Evolutionary conservation across 1,139 yeast species (phyloP), one percentile per base, ranked within the genome.

Genomic region (Torulaspora globosa): DNA sequence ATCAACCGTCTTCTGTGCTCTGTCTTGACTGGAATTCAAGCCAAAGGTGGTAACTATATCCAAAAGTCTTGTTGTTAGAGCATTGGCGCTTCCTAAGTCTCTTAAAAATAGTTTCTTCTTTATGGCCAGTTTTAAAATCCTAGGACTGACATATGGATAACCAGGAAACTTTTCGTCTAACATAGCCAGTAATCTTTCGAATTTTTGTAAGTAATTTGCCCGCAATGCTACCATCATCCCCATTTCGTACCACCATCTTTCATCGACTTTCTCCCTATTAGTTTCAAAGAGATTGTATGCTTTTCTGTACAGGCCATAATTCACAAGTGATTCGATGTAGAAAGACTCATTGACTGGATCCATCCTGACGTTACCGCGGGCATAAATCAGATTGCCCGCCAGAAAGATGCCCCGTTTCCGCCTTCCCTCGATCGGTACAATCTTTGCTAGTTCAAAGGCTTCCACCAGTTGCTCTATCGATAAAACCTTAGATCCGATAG

Each of bases 201-300:
- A 69, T 26, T 54, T 52, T n/a, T 51, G 55, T 12, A 69, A 41
- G 38, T 66, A 57, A n/a, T 62, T 62, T 8, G 58, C 46, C 9
- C 63, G 56, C 30, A 69, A 48, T 18, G 62, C 52, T 11, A 65
- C 55, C 55, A 63, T 62, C 55, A 67, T 50, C 18, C 70, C 66
- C 36, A 68, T 45, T 45, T 68, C 72, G 49, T 62, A 57, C 72
- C 72, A 69, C 71, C 72, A 69, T 39, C 68, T 53, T 44, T 67
- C 60, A 26, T 60, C 48, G 1, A 66, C 57, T 21, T 58, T 60
- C 5, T 50, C 56, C 34, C 58, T 53, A 23, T 53, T 52, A 7
- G 59, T 53, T 15, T 52, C 41, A 39, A 68, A 59, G 12, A 68
- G 47, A 7, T 50, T 46, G 5, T 53, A 52, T 0, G 71, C 72